phyloP scores from a whole-genome alignment of 2,329 filamentous ascomycete species.

The Penicillium sp. region DNA sequence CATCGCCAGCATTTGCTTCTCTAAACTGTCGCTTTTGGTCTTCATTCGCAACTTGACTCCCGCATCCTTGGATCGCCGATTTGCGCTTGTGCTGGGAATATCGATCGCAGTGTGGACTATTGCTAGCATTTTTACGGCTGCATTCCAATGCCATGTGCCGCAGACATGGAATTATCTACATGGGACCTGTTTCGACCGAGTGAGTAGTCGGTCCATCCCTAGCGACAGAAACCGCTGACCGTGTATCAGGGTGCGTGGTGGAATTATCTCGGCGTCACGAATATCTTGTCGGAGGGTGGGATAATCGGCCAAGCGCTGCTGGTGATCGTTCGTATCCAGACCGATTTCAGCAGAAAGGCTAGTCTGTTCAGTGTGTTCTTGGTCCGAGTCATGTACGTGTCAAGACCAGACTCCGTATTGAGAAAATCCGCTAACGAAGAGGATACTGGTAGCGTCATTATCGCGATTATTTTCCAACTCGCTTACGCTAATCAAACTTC shows the following conservation, averaged over 20 bases:
- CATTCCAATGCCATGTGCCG: slow-evolving; percentile 19
- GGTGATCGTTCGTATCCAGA: slow-evolving; percentile 24
- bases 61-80: slow-evolving; percentile 12
- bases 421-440: neutral
- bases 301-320: slow-evolving; percentile 23
- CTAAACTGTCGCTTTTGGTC: slow-evolving; percentile 24
- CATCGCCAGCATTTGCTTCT: slow-evolving; percentile 19
- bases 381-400: slow-evolving; percentile 23
- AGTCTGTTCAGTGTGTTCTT: slow-evolving; percentile 18
- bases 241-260: slow-evolving; percentile 19
- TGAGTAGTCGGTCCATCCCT: slow-evolving; percentile 2
- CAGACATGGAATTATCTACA: slow-evolving; percentile 21
- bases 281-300: slow-evolving; percentile 24
- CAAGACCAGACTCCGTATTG: neutral
- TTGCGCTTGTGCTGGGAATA: slow-evolving; percentile 14
- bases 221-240: neutral
- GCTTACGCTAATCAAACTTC: slow-evolving; percentile 12
- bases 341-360: slow-evolving; percentile 15
- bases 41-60: slow-evolving; percentile 25
- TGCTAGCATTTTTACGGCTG: slow-evolving; percentile 10
- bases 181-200: slow-evolving; percentile 20
- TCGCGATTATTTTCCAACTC: slow-evolving; percentile 23
- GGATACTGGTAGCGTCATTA: slow-evolving; percentile 16
- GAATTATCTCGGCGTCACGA: slow-evolving; percentile 24
- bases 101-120: slow-evolving; percentile 16